Base-by-base conservation (phyloP, 2,329 filamentous ascomycete species). In the Claviceps quebecensis region DNA sequence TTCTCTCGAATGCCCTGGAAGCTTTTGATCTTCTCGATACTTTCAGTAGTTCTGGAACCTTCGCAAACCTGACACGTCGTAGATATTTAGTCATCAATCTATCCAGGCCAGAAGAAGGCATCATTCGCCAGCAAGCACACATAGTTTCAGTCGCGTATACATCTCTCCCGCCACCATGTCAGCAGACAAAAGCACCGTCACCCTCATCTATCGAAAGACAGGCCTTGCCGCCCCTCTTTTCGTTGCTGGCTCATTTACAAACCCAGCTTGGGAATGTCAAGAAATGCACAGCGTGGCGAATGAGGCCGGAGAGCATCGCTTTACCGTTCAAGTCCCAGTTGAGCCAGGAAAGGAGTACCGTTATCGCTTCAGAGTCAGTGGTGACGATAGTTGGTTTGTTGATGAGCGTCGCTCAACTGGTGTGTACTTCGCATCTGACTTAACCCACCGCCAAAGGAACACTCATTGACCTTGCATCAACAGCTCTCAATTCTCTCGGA, bases 311-410 rank as follows among this genome's bases (percentile, higher is more conserved):
- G 70, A 81, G 50, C 68, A 78, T 53, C 61, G 74, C 13, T 89
- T 86, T 61, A 71, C 66, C 44, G 78, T 78, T 53, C 65, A 72
- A 1, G 70, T 87, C 45, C 63, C 72, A 38, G 71, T 77, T 7
- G 69, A 77, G 17, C 69, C 76, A 22, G 76, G 76, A 22, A 73
- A 77, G 46, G 74, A 78, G 52, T 78, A 87, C 56, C 80, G 86
- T 59, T 90, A 88, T 73, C 89, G 87, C 65, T 84, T 89, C 58
- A 76, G 83, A 34, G 69, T 85, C 38, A 84, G 83, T 9, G 63
- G 72, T 19, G 78, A 78, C 47, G 76, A 86, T 56, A 86, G 81
- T 78, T 87, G 84, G 84, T 71, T 81, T 23, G 65, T 86, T 45
- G 78, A 88, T 57, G 80, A 86, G 53, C 70, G 29, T 69, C 45